Evolutionary conservation across 2,329 filamentous ascomycete species (phyloP).

Genomic region (Fusarium tuaranense): DNA sequence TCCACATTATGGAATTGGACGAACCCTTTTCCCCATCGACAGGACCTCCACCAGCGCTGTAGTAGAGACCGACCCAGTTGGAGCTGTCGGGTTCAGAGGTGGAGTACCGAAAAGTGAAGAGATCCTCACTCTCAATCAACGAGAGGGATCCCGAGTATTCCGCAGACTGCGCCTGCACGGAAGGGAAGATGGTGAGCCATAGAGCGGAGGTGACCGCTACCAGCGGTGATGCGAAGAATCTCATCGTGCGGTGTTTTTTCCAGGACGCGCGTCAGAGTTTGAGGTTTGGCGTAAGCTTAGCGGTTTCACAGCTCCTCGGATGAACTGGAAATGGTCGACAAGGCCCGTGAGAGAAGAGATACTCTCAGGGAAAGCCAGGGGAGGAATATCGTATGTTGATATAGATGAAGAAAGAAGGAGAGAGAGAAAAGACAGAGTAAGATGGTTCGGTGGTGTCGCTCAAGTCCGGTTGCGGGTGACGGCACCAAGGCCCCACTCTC

Average conservation of each 20-base stretch:
- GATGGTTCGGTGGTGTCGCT: slow-evolving; percentile 3
- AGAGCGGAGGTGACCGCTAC: slow-evolving; percentile 23
- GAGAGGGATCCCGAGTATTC: slow-evolving; percentile 31
- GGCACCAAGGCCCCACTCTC: background rate
- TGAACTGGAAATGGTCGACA: background rate
- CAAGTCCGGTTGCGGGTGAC: slow-evolving; percentile 14
- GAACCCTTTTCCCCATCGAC: slow-evolving; percentile 46
- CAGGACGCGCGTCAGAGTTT: background rate
- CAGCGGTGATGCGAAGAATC: slow-evolving; percentile 26
- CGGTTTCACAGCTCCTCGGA: background rate
- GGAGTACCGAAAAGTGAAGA: slow-evolving; percentile 52
- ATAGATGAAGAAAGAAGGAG: background rate
- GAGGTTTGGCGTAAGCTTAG: background rate
- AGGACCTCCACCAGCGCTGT: slow-evolving; percentile 49
- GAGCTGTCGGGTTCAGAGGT: slow-evolving; percentile 41
- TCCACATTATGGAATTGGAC: slow-evolving; percentile 48
- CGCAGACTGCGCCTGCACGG: slow-evolving; percentile 17
- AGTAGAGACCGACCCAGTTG: slow-evolving; percentile 56
- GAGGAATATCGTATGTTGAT: background rate
- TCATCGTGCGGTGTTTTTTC: slow-evolving; percentile 17
- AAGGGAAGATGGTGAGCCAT: slow-evolving; percentile 24
- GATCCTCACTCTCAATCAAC: slow-evolving; percentile 22
- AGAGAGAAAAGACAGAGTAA: background rate
- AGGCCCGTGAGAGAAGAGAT: background rate
- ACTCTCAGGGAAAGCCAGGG: too few relatives aligned